Conservation (phyloP, 1,139 yeast genomes). For the Barnettozyma hawaiiensis region DNA sequence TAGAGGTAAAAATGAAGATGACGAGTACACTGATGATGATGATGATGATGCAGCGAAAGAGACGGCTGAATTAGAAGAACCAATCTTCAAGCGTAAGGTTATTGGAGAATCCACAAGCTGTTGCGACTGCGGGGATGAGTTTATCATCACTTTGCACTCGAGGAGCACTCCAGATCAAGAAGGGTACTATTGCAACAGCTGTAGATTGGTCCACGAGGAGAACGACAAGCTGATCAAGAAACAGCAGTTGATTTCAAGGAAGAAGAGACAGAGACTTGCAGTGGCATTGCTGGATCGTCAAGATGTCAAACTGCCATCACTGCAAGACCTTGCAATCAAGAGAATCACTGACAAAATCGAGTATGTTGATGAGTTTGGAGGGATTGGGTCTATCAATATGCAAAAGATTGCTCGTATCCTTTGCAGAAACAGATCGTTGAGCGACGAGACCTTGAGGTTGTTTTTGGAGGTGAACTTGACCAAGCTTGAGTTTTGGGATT, state of each 20-base stretch:
- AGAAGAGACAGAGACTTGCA: constrained; percentile 72
- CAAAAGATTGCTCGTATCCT: constrained; percentile 67
- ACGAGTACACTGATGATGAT: constrained; percentile 30
- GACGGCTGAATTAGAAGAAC: constrained; percentile 19
- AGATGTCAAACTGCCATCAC: constrained; percentile 54
- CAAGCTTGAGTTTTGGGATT: constrained; percentile 79
- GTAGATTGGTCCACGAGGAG: constrained; percentile 40
- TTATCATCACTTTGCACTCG: constrained; percentile 62
- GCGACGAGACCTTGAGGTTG: constrained; percentile 62
- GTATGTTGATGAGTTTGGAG: constrained; percentile 74
- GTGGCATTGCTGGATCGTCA: constrained; percentile 74
- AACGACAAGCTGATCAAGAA: constrained; percentile 42
- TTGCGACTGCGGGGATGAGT: constrained; percentile 51
- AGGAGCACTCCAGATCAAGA: constrained; percentile 35
- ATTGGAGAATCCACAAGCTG: constrained; percentile 50
- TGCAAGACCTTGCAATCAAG: constrained; percentile 78
- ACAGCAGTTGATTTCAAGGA: constrained; percentile 59
- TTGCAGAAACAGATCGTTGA: constrained; percentile 73
- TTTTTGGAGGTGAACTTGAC: constrained; percentile 60
- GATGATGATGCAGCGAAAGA: constrained; percentile 31
- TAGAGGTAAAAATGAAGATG: constrained; percentile 33
- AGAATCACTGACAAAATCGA: constrained; percentile 68
- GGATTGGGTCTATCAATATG: constrained; percentile 63
- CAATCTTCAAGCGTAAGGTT: constrained; percentile 15
- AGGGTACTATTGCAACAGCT: constrained; percentile 63